Evolutionary conservation across 164 flowering plant species (phyloP).

Genomic region (Dillenia suffruticosa): DNA sequence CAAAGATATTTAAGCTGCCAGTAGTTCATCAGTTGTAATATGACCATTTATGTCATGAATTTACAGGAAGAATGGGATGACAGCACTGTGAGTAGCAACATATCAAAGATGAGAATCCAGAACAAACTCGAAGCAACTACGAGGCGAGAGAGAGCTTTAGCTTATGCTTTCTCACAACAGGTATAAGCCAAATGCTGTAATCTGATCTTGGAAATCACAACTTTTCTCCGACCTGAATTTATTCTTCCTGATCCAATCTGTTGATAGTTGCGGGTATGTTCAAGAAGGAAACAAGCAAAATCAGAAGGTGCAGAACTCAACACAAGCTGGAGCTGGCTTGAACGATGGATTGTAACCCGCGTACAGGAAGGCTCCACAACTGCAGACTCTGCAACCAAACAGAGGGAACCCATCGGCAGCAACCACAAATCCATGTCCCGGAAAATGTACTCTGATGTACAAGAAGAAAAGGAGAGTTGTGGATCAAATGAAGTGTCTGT

Average conservation of each 20-base stretch:
- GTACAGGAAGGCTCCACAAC: slow-evolving; percentile 33
- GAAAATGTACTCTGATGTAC: slow-evolving; percentile 28
- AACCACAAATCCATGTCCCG: slow-evolving; percentile 13
- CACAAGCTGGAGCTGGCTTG: slow-evolving; percentile 87
- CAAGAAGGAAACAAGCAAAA: slow-evolving; percentile 48
- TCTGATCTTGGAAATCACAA: no score
- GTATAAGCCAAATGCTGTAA: slow-evolving; percentile 23
- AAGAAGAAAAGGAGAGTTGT: slow-evolving; percentile 76
- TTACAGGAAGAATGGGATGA: slow-evolving; percentile 90
- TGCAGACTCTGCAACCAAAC: slow-evolving; percentile 28
- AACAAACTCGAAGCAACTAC: slow-evolving; percentile 74
- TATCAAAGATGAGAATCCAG: slow-evolving; percentile 61
- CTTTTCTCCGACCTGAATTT: slow-evolving; percentile 1
- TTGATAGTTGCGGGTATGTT: slow-evolving; percentile 59
- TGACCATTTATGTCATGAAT: not conserved
- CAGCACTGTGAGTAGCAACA: slow-evolving; percentile 74
- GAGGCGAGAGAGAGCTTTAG: slow-evolving; percentile 83
- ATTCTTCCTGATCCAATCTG: not conserved
- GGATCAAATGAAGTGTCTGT: slow-evolving; percentile 76
- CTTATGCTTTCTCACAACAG: slow-evolving; percentile 92
- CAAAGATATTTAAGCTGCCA: no score
- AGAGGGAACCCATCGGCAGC: slow-evolving; percentile 16
- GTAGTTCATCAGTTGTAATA: no score
- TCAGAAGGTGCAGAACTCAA: slow-evolving; percentile 27
- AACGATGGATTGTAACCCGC: slow-evolving; percentile 94